Conservation (phyloP, 305 asterid species). For the Fraxinus ornus region DNA sequence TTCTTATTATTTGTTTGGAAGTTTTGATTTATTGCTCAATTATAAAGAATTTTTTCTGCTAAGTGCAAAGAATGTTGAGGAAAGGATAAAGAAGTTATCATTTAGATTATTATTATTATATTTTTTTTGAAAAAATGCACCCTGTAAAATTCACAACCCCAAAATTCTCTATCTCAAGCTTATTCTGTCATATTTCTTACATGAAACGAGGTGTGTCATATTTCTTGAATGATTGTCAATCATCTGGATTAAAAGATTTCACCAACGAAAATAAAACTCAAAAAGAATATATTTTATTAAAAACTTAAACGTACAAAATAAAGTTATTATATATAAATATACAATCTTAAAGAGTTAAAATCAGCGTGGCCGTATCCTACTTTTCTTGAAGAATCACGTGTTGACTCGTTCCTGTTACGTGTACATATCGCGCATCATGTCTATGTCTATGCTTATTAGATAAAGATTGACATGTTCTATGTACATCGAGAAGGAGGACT, state of each 20-base stretch:
- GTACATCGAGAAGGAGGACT: background rate
- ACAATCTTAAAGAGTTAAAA: background rate
- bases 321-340: background rate
- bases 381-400: background rate
- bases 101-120: no score
- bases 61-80: background rate
- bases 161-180: background rate
- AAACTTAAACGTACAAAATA: background rate
- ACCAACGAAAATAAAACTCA: background rate
- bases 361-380: background rate
- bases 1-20: background rate
- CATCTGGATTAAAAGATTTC: background rate
- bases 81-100: background rate
- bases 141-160: background rate
- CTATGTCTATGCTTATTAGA: background rate
- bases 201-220: background rate
- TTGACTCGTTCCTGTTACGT: background rate
- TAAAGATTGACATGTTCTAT: background rate
- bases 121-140: background rate
- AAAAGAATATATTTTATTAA: background rate
- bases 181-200: no score
- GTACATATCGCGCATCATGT: background rate
- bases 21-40: background rate
- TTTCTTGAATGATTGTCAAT: background rate
- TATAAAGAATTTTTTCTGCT: background rate